These are phyloP conservation scores for Camelina neglecta DNA, from an alignment of 345 rosid species.

Conservation along the genomic window DNA sequence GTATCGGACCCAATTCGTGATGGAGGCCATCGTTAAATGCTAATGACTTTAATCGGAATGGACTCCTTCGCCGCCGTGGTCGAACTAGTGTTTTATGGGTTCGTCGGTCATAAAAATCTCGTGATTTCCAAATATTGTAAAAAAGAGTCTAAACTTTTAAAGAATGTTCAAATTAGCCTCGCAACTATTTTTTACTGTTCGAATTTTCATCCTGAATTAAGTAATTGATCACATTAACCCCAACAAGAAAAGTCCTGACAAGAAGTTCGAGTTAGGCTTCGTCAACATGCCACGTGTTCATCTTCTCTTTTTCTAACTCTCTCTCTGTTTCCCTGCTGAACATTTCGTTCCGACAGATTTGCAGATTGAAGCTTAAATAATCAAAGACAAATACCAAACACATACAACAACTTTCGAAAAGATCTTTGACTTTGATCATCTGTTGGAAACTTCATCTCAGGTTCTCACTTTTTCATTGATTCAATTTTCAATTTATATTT, in stretches of 20 bases:
- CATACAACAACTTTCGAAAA: background rate
- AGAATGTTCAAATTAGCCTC: background rate
- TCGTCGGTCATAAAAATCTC: conserved; percentile 29
- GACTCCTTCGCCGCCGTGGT: conserved; percentile 34
- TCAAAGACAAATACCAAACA: conserved; percentile 10
- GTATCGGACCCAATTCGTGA: conserved; percentile 79
- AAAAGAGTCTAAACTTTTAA: background rate
- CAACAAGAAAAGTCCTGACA: background rate
- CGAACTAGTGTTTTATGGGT: conserved; percentile 17
- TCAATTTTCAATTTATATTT: background rate
- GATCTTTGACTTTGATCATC: conserved; percentile 30
- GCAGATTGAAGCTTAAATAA: conserved; percentile 15
- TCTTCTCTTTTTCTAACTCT: conserved; percentile 15
- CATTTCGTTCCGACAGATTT: conserved; percentile 39
- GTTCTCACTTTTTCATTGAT: background rate
- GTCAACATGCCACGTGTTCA: conserved; percentile 44
- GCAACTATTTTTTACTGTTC: conserved; percentile 1
- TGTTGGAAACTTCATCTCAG: conserved; percentile 18
- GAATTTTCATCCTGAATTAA: background rate
- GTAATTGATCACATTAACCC: conserved; percentile 10
- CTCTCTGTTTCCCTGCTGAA: background rate
- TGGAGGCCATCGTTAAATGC: conserved; percentile 58
- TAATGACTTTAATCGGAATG: background rate
- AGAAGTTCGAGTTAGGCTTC: conserved; percentile 4
- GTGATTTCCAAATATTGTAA: background rate